Base-by-base conservation (phyloP, 2,329 filamentous ascomycete genomes). In the Pseudodiploospora longispora region DNA sequence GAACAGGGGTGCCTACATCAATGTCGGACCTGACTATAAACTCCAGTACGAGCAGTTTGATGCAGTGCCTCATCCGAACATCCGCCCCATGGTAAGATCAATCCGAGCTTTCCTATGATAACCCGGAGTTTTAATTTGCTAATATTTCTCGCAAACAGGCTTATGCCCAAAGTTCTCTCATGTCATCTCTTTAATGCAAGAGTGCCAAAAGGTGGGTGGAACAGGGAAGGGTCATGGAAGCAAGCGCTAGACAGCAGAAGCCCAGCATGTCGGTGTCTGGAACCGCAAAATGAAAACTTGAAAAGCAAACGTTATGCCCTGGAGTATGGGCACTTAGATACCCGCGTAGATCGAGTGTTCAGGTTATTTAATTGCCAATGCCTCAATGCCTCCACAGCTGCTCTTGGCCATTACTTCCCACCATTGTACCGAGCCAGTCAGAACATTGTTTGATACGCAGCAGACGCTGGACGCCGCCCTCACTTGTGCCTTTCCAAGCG, bases 1-100 rank as follows among this genome's bases (percentile, higher is more conserved):
- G 70, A 98, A 98, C 70, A 93, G 90, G 71, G 93, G 93, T 52
- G 93, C 93, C 12, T 98, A 94, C 66, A 98, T 98, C 77, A 97
- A 98, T 67, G 85, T 98, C 52, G 86, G 87, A 30, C 78, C 87
- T 10, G 87, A 95, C 50, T 87, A 94, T 63, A 94, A 96, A 74
- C 82, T 97, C 56, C 72, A 87, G 33, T 98, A 87, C 69, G 79
- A 93, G 63, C 84, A 95, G 62, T 98, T 98, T 55, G 90, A 97
- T 56, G 93, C 93, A 6, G 93, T 98, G 43, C 90, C 90, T 50
- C 93, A 98, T 72, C 93, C 93, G 9, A 79, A 94, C 58, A 93
- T 98, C 63, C 88, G 85, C 65, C 91, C 93, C 10, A 98, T 98
- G 83, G 83, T 82, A 64, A 64, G 68, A 57, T 9, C 37, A n/a